phyloP scores from a whole-genome alignment of 805 yeast genomes.

The Nakazawaea populi region DNA sequence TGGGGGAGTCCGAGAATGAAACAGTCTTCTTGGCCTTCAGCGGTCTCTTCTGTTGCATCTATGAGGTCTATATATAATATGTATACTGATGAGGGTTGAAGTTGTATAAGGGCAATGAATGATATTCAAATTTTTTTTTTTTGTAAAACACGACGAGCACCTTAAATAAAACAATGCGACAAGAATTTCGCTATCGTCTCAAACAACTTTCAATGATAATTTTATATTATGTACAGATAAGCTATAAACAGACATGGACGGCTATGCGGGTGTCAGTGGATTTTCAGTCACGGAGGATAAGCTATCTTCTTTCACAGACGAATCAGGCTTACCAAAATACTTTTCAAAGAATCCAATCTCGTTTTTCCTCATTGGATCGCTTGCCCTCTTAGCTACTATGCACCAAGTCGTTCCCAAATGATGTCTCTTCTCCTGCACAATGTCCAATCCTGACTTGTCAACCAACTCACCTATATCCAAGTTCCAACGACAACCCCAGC shows the following conservation, averaged over 20 bases:
- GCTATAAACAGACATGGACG: too few relatives aligned
- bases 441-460: constrained; percentile 76
- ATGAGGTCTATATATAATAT: too few relatives aligned
- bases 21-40: constrained; percentile 21
- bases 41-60: constrained; percentile 2
- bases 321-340: constrained; percentile 27
- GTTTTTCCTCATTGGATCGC: constrained; percentile 45
- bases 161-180: too few relatives aligned
- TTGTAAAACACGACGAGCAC: background rate
- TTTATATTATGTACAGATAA: too few relatives aligned
- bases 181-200: too few relatives aligned
- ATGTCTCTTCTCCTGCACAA: constrained; percentile 71
- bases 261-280: too few relatives aligned
- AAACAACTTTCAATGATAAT: too few relatives aligned
- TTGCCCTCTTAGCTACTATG: constrained; percentile 69
- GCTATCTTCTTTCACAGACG: too few relatives aligned
- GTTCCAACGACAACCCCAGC: constrained; percentile 99
- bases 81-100: too few relatives aligned
- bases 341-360: constrained; percentile 47
- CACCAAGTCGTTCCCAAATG: constrained; percentile 95
- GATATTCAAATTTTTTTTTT: background rate
- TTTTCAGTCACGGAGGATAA: too few relatives aligned
- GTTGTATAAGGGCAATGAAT: too few relatives aligned
- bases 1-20: constrained; percentile 18
- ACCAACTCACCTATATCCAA: constrained; percentile 85